These are phyloP conservation scores for Dactylella cylindrospora DNA, from an alignment of 2,329 filamentous ascomycete species.

Conservation along the genomic window DNA sequence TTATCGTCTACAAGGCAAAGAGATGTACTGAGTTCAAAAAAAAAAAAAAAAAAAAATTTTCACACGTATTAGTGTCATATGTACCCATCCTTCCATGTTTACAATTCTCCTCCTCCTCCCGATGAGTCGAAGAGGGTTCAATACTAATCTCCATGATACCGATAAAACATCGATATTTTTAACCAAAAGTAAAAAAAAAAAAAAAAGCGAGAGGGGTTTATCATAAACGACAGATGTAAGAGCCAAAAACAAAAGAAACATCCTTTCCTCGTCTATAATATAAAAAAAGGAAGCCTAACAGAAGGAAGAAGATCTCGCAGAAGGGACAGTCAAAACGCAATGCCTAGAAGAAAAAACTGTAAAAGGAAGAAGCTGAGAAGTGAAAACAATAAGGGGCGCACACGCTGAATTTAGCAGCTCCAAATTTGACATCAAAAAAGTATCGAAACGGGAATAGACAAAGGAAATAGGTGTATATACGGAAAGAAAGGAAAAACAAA, in stretches of 20 bases:
- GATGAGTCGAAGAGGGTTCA: too few relatives aligned
- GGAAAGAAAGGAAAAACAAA: constrained; percentile 1
- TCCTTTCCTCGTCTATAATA: too few relatives aligned
- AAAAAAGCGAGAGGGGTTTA: constrained; percentile 28
- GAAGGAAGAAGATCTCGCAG: too few relatives aligned
- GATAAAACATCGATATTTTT: constrained; percentile 14
- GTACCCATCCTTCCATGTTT: too few relatives aligned
- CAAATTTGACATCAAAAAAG: constrained; percentile 1
- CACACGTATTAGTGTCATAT: too few relatives aligned
- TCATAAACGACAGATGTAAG: constrained; percentile 48
- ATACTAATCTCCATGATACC: too few relatives aligned
- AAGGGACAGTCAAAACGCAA: background rate
- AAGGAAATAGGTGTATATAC: constrained; percentile 1
- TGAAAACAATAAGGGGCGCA: background rate
- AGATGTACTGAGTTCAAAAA: constrained; percentile 12
- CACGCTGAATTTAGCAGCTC: constrained; percentile 52
- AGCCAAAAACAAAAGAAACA: constrained; percentile 48
- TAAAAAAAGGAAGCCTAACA: too few relatives aligned
- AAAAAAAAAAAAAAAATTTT: constrained; percentile 19
- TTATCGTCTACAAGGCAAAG: too few relatives aligned
- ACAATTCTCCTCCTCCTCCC: too few relatives aligned
- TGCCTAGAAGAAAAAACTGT: background rate
- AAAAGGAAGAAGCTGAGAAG: background rate
- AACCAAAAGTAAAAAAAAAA: constrained; percentile 37
- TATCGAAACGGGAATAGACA: constrained; percentile 9